Conservation (phyloP, 306 rosid species). For the Cotoneaster glaucophyllus region DNA sequence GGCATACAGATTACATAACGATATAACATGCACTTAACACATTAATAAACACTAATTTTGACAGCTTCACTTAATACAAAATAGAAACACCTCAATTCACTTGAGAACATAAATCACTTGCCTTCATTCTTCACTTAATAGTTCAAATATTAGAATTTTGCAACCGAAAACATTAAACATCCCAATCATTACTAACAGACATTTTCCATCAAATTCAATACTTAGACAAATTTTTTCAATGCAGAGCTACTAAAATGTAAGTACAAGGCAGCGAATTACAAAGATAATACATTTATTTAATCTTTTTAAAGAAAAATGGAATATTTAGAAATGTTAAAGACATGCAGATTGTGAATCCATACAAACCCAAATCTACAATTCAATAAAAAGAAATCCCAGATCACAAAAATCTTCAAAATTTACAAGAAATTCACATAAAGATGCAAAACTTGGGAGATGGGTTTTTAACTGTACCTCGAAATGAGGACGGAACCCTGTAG, state of each 20-base stretch:
- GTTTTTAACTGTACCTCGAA: constrained; percentile 40
- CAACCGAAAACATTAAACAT: not conserved
- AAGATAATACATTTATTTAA: not conserved
- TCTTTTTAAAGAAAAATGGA: not conserved
- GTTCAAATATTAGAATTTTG: not conserved
- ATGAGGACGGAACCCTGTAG: constrained; percentile 42
- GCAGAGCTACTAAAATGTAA: not conserved
- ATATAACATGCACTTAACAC: not conserved
- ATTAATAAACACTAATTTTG: not conserved
- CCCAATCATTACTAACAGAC: not conserved
- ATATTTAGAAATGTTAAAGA: not conserved
- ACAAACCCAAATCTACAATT: not conserved
- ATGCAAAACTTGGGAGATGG: not conserved
- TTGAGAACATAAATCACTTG: too few species aligned
- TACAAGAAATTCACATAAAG: not conserved
- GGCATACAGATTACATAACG: not conserved
- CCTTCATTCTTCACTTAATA: not conserved
- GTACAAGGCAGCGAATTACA: not conserved
- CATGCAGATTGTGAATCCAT: not conserved
- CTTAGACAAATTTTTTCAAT: not conserved
- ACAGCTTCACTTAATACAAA: not conserved
- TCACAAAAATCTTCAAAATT: not conserved
- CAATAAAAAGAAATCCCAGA: not conserved
- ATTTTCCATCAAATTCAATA: not conserved
- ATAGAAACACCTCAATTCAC: not conserved